Percentiles rank a stretch among this genome's conserved stretches.
These are phyloP conservation scores for Amphibolis antarctica DNA, from an alignment of 106 monocot species.

Conservation along the genomic window DNA sequence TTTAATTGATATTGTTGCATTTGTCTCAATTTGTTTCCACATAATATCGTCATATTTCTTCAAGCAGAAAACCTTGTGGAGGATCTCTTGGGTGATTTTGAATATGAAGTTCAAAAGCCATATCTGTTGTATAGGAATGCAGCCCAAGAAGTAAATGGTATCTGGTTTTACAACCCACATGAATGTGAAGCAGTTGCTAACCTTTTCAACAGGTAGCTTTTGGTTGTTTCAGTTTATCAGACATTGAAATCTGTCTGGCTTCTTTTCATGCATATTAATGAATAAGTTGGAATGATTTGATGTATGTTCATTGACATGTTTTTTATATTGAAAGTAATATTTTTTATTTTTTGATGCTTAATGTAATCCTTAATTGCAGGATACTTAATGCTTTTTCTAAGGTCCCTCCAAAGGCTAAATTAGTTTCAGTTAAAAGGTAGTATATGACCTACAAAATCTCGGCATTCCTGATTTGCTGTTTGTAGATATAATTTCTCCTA, in stretches of 20 bases:
- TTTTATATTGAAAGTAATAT: too few relatives aligned
- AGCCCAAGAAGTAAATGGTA: conserved; percentile 85
- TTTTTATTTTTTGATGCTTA: too few relatives aligned
- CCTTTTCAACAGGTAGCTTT: conserved; percentile 66
- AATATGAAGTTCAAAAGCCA: conserved; percentile 80
- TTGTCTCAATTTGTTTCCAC: neutral
- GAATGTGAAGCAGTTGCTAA: conserved; percentile 85
- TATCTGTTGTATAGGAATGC: conserved; percentile 81
- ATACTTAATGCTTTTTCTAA: conserved; percentile 90
- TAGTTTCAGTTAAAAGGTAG: conserved; percentile 64
- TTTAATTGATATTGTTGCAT: too few relatives aligned
- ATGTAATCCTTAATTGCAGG: conserved; percentile 22
- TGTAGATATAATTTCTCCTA: too few relatives aligned
- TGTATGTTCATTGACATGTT: too few relatives aligned
- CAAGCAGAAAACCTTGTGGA: conserved; percentile 76
- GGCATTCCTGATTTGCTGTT: too few relatives aligned
- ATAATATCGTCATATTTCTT: neutral
- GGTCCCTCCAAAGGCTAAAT: conserved; percentile 71
- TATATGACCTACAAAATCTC: neutral
- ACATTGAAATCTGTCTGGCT: too few relatives aligned
- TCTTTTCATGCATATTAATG: too few relatives aligned
- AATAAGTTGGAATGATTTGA: too few relatives aligned
- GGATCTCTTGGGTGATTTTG: conserved; percentile 84
- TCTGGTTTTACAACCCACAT: conserved; percentile 84
- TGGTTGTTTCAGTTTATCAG: neutral